A percentile compares a stretch with the other conserved stretches of the same genome.
Evolutionary conservation across 2,329 filamentous ascomycete genomes (phyloP).

Genomic region (Chaetomiaceae sp.): DNA sequence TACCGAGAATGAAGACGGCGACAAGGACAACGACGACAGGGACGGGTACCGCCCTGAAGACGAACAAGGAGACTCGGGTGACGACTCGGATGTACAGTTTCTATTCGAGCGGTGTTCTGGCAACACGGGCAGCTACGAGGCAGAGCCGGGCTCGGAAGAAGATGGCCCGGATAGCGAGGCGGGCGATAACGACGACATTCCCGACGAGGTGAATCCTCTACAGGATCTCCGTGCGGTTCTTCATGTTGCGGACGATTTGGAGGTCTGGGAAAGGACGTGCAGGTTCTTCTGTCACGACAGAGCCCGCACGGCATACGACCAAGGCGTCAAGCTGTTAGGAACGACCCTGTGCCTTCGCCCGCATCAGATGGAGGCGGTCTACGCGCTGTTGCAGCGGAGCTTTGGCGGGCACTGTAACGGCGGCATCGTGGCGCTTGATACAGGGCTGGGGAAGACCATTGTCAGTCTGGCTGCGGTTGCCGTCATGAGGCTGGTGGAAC

Average conservation of each 20-base stretch:
- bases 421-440: slow-evolving; percentile 9
- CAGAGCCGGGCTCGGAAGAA: background rate
- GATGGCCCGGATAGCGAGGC: background rate
- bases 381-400: slow-evolving; percentile 10
- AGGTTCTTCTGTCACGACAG: slow-evolving; percentile 7
- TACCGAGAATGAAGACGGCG: background rate
- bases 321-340: slow-evolving; percentile 6
- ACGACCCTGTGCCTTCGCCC: slow-evolving; percentile 6
- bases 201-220: background rate
- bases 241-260: background rate
- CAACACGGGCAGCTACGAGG: background rate
- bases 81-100: background rate
- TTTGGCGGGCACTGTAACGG: slow-evolving; percentile 3
- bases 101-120: background rate
- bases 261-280: slow-evolving; percentile 4
- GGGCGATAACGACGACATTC: background rate
- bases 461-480: slow-evolving; percentile 9
- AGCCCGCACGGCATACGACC: slow-evolving; percentile 3
- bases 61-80: background rate
- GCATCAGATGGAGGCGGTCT: slow-evolving; percentile 13
- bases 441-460: slow-evolving; percentile 10
- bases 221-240: background rate
- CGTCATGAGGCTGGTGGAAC: slow-evolving; percentile 10
- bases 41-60: background rate
- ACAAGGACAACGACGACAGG: background rate